Base-by-base conservation (phyloP, 192 early-diverging fungal genomes). In the Coemansia sp. region DNA sequence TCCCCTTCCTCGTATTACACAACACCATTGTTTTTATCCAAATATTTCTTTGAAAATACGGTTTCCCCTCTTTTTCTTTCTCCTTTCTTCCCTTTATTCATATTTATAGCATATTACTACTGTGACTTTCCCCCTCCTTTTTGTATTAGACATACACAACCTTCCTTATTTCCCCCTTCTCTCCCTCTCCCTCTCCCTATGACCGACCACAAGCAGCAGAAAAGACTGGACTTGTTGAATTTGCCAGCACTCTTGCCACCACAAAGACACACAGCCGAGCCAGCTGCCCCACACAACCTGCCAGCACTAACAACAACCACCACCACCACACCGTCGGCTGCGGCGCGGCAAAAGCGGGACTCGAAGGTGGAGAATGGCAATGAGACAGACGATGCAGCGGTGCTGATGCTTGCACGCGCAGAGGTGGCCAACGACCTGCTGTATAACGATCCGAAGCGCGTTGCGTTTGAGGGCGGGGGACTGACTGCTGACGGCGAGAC, bases 391-490 rank as follows among this genome's bases (percentile, higher is more conserved):
- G 38, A 61, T 41, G 44, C 48, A 17, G 19, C 53, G 19, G 67
- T 59, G 19, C 54, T 73, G 56, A 73, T 70, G 70, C 64, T 72
- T 30, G 70, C 71, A 30, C 67, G 70, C 9, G 76, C 63, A 7
- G 67, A 72, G 14, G 76, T 74, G 9, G 75, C 75, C 31, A 78
- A 79, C 64, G 71, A 70, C 45, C 48, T 73, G 2, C 40, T 73
- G 40, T 73, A 40, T 53, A 66, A 30, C 45, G 71, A 79, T 53
- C 71, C 76, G 17, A 79, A 73, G 66, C 76, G 67, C 11, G 76
- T 69, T 33, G 70, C 73, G 3, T 70, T 73, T 25, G 70, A 79
- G 63, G 36, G 59, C 64, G 70, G 70, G 13, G 44, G 20, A 20
- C 22, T 72, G 55, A 59, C 63, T 10, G 69, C 75, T 1, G 59